Base-by-base conservation (phyloP, 805 yeast species). In the Metschnikowia continentalis region DNA sequence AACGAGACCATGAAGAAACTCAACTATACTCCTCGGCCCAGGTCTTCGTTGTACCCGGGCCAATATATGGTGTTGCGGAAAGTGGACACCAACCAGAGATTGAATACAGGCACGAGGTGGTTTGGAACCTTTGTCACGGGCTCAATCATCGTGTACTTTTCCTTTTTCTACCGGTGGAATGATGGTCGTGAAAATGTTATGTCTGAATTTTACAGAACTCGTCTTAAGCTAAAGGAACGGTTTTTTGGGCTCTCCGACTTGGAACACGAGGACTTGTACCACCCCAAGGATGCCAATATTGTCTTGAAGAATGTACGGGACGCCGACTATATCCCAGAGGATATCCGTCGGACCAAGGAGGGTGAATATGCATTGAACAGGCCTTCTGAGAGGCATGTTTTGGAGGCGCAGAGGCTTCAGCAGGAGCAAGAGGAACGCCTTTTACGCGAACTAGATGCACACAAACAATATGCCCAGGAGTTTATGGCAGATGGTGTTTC, bases 111-210 rank as follows among this genome's bases (percentile, higher is more conserved):
- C 5, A 79, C 86, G 6, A 72, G 79, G 50, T 67, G 79, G 64
- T 76, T 84, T 22, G 83, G 85, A 0, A 74, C 76, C 37, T 61
- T 78, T 7, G 58, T 81, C 32, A 78, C 81, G 6, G 70, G 74
- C 32, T 74, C 79, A 0, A 66, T 85, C 6, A 67, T 80, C 23
- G 63, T 79, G 1, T 85, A 83, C 59, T 82, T 83, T 20, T 78
- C 86, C 2, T 89, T 89, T 64, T 83, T 88, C 68, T 80, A 84
- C 64, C 72, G 90, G 47, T 88, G 96, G 96, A 88, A 89, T 61
- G 94, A 88, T 52, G 90, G 90, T 2, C 79, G 80, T 55, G 92
- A 88, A 51, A 84, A 88, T 60, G 82, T 86, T 6, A 82, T 88
- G 67, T 78, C 89, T 11, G 81, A 78, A 38, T 81, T 86, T 46